phyloP scores from a whole-genome alignment of 768 basidiomycete genomes.

The Lactifluus pinguis region DNA sequence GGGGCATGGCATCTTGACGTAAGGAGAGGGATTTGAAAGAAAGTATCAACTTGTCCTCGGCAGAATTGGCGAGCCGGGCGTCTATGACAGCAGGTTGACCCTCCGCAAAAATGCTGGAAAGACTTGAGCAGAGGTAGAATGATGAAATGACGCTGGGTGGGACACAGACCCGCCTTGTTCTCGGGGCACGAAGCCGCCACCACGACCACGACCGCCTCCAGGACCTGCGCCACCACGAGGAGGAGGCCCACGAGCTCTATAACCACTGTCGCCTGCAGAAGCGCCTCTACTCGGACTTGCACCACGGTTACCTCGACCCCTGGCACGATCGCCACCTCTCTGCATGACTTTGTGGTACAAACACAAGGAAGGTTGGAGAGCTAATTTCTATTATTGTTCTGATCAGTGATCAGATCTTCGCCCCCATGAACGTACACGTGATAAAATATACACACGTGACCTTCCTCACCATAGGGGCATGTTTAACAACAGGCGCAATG shows the following conservation, averaged over 20 bases:
- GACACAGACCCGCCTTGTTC: constrained; percentile 36
- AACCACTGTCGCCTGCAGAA: no score
- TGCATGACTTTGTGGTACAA: constrained; percentile 5
- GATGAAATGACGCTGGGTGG: neutral
- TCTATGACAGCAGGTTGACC: constrained; percentile 40
- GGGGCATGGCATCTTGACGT: constrained; percentile 30
- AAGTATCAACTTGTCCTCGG: constrained; percentile 36
- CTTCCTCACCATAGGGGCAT: neutral
- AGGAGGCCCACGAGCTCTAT: neutral
- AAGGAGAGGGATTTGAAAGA: constrained; percentile 26
- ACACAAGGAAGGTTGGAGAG: no score
- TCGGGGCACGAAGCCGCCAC: constrained; percentile 24
- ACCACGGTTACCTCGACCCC: constrained; percentile 21
- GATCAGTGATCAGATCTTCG: no score
- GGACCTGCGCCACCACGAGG: constrained; percentile 24
- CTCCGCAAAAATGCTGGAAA: constrained; percentile 33
- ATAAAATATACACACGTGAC: neutral
- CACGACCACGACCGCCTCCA: constrained; percentile 25
- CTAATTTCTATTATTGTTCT: no score
- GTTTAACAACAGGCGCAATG: neutral
- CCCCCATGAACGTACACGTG: neutral
- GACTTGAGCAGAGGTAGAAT: neutral
- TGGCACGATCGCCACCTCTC: constrained; percentile 22
- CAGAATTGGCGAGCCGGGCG: constrained; percentile 38
- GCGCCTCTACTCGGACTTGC: constrained; percentile 4